Evolutionary conservation across 2,329 filamentous ascomycete genomes (phyloP).

Genomic region (Lithohypha guttulata): DNA sequence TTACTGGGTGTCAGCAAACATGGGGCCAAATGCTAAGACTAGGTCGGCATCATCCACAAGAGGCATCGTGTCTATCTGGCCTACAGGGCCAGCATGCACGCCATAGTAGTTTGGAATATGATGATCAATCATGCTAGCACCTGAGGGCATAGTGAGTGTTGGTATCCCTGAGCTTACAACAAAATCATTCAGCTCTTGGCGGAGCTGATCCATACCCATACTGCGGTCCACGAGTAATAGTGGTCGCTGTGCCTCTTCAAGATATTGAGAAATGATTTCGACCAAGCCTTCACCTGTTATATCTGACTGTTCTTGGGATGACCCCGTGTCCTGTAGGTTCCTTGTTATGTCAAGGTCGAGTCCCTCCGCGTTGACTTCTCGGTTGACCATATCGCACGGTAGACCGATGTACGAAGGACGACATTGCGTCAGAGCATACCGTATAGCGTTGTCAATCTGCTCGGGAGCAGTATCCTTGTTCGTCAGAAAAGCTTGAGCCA

Average conservation of each 20-base stretch:
- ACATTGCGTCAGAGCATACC: conserved; percentile 40
- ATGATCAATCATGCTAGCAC: conserved; percentile 75
- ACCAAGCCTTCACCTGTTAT: no score
- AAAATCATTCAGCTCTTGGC: conserved; percentile 61
- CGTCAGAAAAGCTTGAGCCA: conserved; percentile 36
- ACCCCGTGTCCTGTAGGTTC: conserved; percentile 40
- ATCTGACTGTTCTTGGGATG: no score
- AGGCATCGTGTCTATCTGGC: conserved; percentile 40
- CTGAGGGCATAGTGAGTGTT: conserved; percentile 82
- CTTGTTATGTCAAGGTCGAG: conserved; percentile 51
- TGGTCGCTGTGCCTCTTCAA: conserved; percentile 62
- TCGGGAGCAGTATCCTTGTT: conserved; percentile 36
- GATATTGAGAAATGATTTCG: conserved; percentile 52
- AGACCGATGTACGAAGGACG: conserved; percentile 47
- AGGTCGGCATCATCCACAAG: conserved; percentile 32
- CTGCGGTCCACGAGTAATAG: conserved; percentile 76
- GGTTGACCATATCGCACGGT: conserved; percentile 41
- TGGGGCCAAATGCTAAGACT: conserved; percentile 33
- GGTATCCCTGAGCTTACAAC: conserved; percentile 64
- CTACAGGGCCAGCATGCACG: conserved; percentile 73
- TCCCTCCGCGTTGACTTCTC: conserved; percentile 48
- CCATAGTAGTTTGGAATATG: conserved; percentile 65
- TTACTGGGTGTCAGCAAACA: conserved; percentile 37
- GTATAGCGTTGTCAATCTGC: conserved; percentile 41
- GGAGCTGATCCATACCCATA: conserved; percentile 62